Conservation (phyloP, 345 rosid genomes). For the Sapria himalayana region DNA sequence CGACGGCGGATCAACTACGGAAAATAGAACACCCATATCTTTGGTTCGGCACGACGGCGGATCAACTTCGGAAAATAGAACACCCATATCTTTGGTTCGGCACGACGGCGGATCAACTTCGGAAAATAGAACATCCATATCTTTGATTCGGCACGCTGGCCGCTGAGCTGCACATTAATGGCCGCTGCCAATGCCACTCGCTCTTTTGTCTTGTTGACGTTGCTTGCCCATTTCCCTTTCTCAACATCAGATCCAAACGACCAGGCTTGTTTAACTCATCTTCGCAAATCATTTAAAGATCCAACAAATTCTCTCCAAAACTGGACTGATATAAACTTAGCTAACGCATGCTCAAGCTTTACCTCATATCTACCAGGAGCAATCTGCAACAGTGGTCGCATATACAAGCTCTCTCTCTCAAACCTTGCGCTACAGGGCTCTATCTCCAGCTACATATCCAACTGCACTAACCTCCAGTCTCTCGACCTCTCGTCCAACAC, state of each 20-base stretch:
- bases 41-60: too few relatives aligned
- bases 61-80: too few relatives aligned
- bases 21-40: too few relatives aligned
- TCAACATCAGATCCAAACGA: slow-evolving; percentile 40
- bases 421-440: slow-evolving; percentile 60
- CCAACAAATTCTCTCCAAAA: slow-evolving; percentile 45
- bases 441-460: slow-evolving; percentile 56
- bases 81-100: too few relatives aligned
- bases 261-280: slow-evolving; percentile 38
- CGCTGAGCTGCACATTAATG: too few relatives aligned
- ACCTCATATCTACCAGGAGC: slow-evolving; percentile 51
- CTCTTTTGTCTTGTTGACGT: too few relatives aligned
- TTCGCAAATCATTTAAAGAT: slow-evolving; percentile 34
- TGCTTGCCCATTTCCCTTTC: too few relatives aligned
- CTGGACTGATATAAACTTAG: slow-evolving; percentile 53
- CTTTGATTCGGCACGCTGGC: too few relatives aligned
- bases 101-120: too few relatives aligned
- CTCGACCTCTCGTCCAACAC: slow-evolving; percentile 81
- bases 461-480: slow-evolving; percentile 77
- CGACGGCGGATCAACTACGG: too few relatives aligned
- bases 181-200: too few relatives aligned
- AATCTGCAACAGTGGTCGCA: slow-evolving; percentile 78
- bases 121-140: too few relatives aligned
- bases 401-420: slow-evolving; percentile 76
- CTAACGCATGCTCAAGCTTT: slow-evolving; percentile 56